phyloP scores from a whole-genome alignment of 768 basidiomycete species.

The Psilocybe sp. region DNA sequence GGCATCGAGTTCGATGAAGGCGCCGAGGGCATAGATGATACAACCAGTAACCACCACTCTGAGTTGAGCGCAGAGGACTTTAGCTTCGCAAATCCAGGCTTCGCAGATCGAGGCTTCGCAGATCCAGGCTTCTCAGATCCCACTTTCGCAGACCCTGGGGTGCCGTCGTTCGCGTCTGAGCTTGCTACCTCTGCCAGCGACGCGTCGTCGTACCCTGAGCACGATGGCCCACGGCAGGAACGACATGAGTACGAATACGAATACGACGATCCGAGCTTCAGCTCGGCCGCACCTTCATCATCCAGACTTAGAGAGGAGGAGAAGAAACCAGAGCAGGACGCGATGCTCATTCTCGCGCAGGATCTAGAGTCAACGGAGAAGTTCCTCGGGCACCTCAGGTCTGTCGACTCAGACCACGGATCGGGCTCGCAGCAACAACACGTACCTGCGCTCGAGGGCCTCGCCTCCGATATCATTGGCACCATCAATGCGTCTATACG shows the following conservation, averaged over 20 bases:
- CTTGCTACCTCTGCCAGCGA: constrained; percentile 25
- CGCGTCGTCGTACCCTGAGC: constrained; percentile 27
- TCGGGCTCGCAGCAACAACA: constrained; percentile 28
- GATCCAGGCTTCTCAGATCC: constrained; percentile 11
- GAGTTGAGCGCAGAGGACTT: constrained; percentile 27
- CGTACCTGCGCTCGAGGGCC: constrained; percentile 51
- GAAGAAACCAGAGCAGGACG: constrained; percentile 46
- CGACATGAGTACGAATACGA: constrained; percentile 29
- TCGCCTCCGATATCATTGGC: constrained; percentile 76
- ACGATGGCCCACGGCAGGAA: constrained; percentile 25
- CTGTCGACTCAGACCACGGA: constrained; percentile 56
- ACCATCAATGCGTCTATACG: constrained; percentile 71
- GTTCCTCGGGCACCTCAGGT: constrained; percentile 71
- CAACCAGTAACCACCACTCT: constrained; percentile 15
- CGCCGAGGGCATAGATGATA: constrained; percentile 74
- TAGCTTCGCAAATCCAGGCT: constrained; percentile 21
- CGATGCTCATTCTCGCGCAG: constrained; percentile 69
- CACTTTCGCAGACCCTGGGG: constrained; percentile 20
- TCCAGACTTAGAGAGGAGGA: constrained; percentile 27
- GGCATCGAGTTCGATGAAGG: constrained; percentile 89
- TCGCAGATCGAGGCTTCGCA: constrained; percentile 14
- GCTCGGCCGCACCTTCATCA: constrained; percentile 35
- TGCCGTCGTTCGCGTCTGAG: constrained; percentile 43
- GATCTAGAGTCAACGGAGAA: constrained; percentile 76
- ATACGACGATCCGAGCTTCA: constrained; percentile 18